These are phyloP conservation scores for Thelonectria olida DNA, from an alignment of 2,329 filamentous ascomycete genomes.

Conservation along the genomic window DNA sequence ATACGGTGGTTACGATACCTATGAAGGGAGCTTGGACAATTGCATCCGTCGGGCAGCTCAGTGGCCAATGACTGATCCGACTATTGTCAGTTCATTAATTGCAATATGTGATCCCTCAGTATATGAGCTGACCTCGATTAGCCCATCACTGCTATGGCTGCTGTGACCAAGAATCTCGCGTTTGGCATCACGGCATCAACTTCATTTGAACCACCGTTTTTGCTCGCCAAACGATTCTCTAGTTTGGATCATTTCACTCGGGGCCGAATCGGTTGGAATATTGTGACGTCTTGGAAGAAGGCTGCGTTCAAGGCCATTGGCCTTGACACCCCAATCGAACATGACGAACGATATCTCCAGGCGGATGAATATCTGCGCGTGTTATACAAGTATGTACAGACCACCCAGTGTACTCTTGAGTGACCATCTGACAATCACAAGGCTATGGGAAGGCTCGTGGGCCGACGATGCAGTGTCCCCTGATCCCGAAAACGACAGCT, in stretches of 20 bases:
- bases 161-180: constrained; percentile 69
- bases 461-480: constrained; percentile 64
- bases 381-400: constrained; percentile 63
- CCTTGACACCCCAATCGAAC: constrained; percentile 64
- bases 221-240: constrained; percentile 69
- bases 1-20: constrained; percentile 71
- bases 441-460: constrained; percentile 65
- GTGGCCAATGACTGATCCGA: constrained; percentile 72
- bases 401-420: neutral
- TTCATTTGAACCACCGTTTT: constrained; percentile 69
- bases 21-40: constrained; percentile 66
- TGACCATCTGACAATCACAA: constrained; percentile 28
- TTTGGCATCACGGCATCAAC: constrained; percentile 72
- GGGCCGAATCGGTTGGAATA: constrained; percentile 72
- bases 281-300: constrained; percentile 64
- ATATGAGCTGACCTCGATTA: constrained; percentile 33
- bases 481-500: constrained; percentile 62
- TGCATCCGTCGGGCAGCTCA: constrained; percentile 70
- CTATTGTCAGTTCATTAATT: constrained; percentile 57
- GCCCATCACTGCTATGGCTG: constrained; percentile 73
- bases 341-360: constrained; percentile 68
- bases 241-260: constrained; percentile 70
- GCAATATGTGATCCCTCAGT: neutral
- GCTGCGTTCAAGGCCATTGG: constrained; percentile 71
- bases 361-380: constrained; percentile 70